Evolutionary conservation across 2,329 filamentous ascomycete species (phyloP).

Genomic region (Phoma sp.): DNA sequence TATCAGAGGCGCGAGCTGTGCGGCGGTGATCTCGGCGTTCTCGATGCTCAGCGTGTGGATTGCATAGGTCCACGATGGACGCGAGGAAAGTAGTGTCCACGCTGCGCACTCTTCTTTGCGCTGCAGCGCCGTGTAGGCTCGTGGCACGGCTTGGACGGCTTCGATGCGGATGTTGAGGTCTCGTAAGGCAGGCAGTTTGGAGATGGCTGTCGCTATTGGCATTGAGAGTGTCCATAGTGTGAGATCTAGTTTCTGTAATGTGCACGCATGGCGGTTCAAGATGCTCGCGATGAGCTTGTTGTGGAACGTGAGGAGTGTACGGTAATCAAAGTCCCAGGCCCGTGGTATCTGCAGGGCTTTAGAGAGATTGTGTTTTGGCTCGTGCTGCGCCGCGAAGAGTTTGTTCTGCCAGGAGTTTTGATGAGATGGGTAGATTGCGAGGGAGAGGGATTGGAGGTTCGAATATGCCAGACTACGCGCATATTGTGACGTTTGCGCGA

Average conservation of each 20-base stretch:
- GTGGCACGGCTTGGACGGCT: conserved; percentile 13
- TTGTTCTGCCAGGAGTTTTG: conserved; percentile 59
- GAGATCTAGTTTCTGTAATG: conserved; percentile 38
- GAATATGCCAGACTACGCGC: conserved; percentile 39
- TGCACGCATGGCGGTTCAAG: conserved; percentile 32
- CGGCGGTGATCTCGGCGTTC: not conserved
- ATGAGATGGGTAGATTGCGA: conserved; percentile 69
- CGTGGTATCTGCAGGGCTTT: conserved; percentile 30
- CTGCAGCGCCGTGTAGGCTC: not conserved
- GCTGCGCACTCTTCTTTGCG: conserved; percentile 4
- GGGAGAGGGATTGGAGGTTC: conserved; percentile 72
- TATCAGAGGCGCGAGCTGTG: not conserved
- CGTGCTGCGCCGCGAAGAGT: conserved; percentile 46
- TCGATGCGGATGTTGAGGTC: conserved; percentile 37
- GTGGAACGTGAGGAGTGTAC: conserved; percentile 39
- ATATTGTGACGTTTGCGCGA: conserved; percentile 41
- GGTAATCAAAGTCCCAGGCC: conserved; percentile 26
- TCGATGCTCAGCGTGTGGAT: not conserved
- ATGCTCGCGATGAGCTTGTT: conserved; percentile 35
- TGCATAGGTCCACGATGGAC: not conserved
- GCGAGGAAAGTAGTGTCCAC: not conserved
- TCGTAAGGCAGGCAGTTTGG: conserved; percentile 28
- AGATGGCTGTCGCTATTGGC: conserved; percentile 33
- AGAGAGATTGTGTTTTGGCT: conserved; percentile 5
- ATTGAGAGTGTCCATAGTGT: conserved; percentile 38